Percentiles rank a stretch among this genome's conserved stretches.
phyloP scores from a whole-genome alignment of 345 rosid genomes.

The Brassica napus region DNA sequence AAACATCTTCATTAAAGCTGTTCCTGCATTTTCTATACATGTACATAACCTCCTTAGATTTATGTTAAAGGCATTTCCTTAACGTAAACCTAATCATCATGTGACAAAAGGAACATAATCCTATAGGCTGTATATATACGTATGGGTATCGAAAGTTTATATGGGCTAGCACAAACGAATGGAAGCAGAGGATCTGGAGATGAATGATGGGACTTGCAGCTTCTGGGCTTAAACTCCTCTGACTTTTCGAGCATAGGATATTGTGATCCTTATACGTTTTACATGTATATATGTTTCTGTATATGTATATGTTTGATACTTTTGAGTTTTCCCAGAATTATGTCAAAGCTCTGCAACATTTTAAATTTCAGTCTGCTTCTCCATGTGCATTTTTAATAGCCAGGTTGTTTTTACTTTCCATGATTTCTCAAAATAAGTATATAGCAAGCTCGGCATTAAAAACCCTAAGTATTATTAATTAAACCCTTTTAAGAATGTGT shows the following conservation, averaged over 20 bases:
- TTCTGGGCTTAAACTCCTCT: constrained; percentile 2
- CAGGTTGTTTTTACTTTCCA: constrained; percentile 5
- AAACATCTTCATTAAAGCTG: background rate
- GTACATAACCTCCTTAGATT: background rate
- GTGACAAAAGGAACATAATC: background rate
- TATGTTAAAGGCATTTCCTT: background rate
- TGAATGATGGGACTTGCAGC: constrained; percentile 22
- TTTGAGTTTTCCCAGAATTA: constrained; percentile 16
- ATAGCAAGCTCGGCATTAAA: constrained; percentile 6
- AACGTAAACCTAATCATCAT: background rate
- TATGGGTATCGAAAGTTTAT: constrained; percentile 18
- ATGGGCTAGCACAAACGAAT: constrained; percentile 5
- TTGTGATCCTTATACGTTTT: constrained; percentile 7
- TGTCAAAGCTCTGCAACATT: constrained; percentile 12
- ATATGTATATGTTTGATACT: background rate
- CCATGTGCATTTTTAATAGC: constrained; percentile 14
- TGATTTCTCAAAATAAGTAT: background rate
- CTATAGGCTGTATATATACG: background rate
- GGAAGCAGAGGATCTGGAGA: constrained; percentile 12
- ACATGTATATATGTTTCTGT: background rate
- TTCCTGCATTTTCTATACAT: background rate
- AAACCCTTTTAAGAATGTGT: constrained; percentile 8
- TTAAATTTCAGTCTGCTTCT: constrained; percentile 8
- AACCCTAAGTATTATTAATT: constrained; percentile 25
- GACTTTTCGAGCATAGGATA: constrained; percentile 14